Evolutionary conservation across 2,329 filamentous ascomycete genomes (phyloP).

Genomic region (Aspergillus ustus): DNA sequence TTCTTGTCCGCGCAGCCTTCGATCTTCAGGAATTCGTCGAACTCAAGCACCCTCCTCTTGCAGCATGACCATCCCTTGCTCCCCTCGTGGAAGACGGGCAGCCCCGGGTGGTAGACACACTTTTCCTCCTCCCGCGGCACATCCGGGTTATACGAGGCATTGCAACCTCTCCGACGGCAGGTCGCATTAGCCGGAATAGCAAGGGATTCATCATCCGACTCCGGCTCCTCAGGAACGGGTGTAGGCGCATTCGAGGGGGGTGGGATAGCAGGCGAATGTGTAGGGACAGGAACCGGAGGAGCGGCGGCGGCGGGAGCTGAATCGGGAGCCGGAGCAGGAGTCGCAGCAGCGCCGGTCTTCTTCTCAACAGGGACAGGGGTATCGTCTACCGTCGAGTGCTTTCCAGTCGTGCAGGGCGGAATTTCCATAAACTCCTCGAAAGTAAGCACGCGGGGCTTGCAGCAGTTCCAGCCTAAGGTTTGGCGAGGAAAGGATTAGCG

Average conservation of each 20-base stretch:
- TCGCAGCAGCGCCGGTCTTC: constrained; percentile 27
- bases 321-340: constrained; percentile 28
- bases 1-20: constrained; percentile 84
- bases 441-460: constrained; percentile 92
- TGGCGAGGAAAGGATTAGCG: constrained; percentile 8
- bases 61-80: constrained; percentile 98
- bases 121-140: constrained; percentile 69
- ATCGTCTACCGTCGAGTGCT: constrained; percentile 86
- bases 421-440: constrained; percentile 98
- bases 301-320: constrained; percentile 12
- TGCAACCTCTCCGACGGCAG: constrained; percentile 80
- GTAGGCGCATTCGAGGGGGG: constrained; percentile 37
- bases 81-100: constrained; percentile 94
- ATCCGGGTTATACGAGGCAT: constrained; percentile 64
- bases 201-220: constrained; percentile 80
- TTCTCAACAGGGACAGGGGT: constrained; percentile 56
- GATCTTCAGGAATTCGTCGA: constrained; percentile 97
- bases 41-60: constrained; percentile 91
- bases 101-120: constrained; percentile 87
- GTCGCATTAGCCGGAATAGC: constrained; percentile 73
- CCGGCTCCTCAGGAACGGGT: constrained; percentile 66
- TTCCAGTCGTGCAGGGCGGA: constrained; percentile 87
- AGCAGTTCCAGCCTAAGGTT: constrained; percentile 90
- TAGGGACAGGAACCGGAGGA: constrained; percentile 24
- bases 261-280: constrained; percentile 35